Conservation (phyloP, 2,329 filamentous ascomycete genomes). For the Fusarium humuli region DNA sequence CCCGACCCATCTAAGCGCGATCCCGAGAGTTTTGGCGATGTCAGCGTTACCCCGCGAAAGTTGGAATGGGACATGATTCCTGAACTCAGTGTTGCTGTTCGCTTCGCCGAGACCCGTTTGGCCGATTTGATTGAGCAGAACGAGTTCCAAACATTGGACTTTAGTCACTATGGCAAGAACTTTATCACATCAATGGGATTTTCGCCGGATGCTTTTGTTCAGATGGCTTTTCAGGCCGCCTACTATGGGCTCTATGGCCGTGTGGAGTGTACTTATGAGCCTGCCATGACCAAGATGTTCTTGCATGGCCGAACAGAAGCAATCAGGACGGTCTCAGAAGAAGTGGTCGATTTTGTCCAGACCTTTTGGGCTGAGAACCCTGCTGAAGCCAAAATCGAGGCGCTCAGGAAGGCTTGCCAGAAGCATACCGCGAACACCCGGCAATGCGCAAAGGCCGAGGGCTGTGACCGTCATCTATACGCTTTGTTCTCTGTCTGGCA, state of each 20-base stretch:
- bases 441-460: slow-evolving; percentile 88
- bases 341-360: slow-evolving; percentile 88
- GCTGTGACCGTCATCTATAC: slow-evolving; percentile 93
- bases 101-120: slow-evolving; percentile 93
- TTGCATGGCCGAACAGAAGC: slow-evolving; percentile 96
- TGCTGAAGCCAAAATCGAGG: slow-evolving; percentile 83
- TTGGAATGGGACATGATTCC: slow-evolving; percentile 98
- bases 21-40: slow-evolving; percentile 90
- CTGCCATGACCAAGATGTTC: slow-evolving; percentile 96
- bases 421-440: slow-evolving; percentile 84
- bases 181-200: slow-evolving; percentile 98
- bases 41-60: slow-evolving; percentile 93
- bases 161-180: slow-evolving; percentile 90
- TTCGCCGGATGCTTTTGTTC: slow-evolving; percentile 95
- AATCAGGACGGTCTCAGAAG: slow-evolving; percentile 84
- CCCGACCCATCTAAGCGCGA: slow-evolving; percentile 94
- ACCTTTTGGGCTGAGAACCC: slow-evolving; percentile 96
- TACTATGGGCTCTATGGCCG: slow-evolving; percentile 97
- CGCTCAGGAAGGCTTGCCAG: slow-evolving; percentile 84
- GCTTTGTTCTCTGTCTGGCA: slow-evolving; percentile 97
- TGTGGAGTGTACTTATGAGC: slow-evolving; percentile 95
- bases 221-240: slow-evolving; percentile 98
- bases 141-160: slow-evolving; percentile 93
- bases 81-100: slow-evolving; percentile 88
- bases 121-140: slow-evolving; percentile 97